Evolutionary conservation across 225 moss, liverwort and hornwort species (phyloP), one percentile per base, ranked within the genome.

Genomic region (Anthoceros angustus): DNA sequence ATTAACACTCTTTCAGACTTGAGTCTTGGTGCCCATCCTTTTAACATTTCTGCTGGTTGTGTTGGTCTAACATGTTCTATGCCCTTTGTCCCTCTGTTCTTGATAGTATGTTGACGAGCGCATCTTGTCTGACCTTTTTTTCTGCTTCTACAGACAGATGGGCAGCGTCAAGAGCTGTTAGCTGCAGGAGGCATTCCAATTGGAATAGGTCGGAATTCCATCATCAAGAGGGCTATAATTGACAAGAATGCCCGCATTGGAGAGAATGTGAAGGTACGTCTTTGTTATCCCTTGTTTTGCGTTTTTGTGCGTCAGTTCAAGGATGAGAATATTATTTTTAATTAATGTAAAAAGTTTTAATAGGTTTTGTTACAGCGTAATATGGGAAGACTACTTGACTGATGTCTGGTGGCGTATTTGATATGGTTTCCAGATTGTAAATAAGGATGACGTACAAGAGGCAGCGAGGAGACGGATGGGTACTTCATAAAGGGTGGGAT

Each of bases 201-300:
- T 77, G 98, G 98, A 46, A 92, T 98, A 24, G 98, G 98, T 65
- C 77, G 77, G 25, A 92, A 89, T 65, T 98, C 98, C 8, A 69
- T 89, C 42, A 81, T 98, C 73, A 98, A 87, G 70, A 84, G 98
- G 62, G 92, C 89, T 1, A 98, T 98, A 45, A 75, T 98, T 38
- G 98, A 98, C 75, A 98, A 98, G 76, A 98, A 98, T 71, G 98
- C 92, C 49, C 84, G 98, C 7, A 98, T 98, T 61, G 98, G 98
- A 42, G 86, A 88, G 66, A 87, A 98, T 63, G 98, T 98, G 0
- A 86, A 82, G 84, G 84, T 84, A 72, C 9, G 9, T 5, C 23
- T 9, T 42, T 12, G 42, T 42, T 16, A 46, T 4, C 32, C 32
- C 32, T 32, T 32, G 32, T 1, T 32, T 32, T 32, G 32, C 32